Evolutionary conservation across 2,329 filamentous ascomycete species (phyloP).

Genomic region (Tolypocladium nubicola): DNA sequence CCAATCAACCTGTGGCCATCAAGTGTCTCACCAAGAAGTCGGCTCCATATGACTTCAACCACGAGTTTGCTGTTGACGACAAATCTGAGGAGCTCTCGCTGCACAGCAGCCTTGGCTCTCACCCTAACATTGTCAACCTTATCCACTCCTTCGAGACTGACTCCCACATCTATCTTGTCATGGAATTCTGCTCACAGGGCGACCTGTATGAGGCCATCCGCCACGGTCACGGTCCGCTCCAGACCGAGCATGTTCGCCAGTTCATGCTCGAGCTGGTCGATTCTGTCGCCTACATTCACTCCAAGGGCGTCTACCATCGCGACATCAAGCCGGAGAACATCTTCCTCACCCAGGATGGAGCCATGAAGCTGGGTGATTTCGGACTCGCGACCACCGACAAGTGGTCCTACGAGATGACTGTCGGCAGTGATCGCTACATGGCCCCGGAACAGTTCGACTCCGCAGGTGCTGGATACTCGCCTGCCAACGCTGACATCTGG

Average conservation of each 20-base stretch:
- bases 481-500: conserved; percentile 91
- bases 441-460: conserved; percentile 96
- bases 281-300: conserved; percentile 83
- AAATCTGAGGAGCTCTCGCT: conserved; percentile 71
- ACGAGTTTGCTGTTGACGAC: conserved; percentile 67
- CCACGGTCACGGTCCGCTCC: conserved; percentile 72
- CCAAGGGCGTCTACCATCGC: conserved; percentile 84
- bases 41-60: conserved; percentile 46
- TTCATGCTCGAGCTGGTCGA: conserved; percentile 95
- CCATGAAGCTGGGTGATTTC: conserved; percentile 95
- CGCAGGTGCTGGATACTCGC: conserved; percentile 76
- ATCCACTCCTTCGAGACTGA: conserved; percentile 87
- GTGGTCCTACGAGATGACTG: conserved; percentile 87
- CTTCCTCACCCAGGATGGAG: conserved; percentile 75
- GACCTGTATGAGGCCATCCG: conserved; percentile 97
- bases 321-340: conserved; percentile 99
- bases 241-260: conserved; percentile 92
- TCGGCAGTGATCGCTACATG: conserved; percentile 98
- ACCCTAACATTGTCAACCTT: conserved; percentile 90
- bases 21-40: conserved; percentile 88
- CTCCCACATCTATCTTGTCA: conserved; percentile 79
- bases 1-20: conserved; percentile 76
- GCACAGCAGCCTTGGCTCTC: conserved; percentile 66
- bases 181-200: conserved; percentile 91
- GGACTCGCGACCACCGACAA: conserved; percentile 81